Conservation (phyloP, 345 rosid species). For the Gossypium ekmanianum region DNA sequence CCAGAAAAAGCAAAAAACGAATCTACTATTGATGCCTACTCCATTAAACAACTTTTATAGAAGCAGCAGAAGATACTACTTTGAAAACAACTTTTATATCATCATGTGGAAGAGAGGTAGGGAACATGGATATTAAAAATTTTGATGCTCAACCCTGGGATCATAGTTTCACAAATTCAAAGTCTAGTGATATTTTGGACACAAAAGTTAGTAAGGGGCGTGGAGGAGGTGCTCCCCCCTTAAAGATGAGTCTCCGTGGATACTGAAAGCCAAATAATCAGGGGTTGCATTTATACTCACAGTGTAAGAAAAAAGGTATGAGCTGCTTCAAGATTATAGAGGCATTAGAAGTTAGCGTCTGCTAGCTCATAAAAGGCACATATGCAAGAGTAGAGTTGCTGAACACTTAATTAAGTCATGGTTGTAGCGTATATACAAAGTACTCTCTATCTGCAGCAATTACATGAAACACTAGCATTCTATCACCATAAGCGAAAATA, state of each 20-base stretch:
- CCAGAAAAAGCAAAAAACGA: neutral
- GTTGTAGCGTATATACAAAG: neutral
- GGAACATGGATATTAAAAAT: slow-evolving; percentile 6
- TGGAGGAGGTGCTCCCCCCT: slow-evolving; percentile 14
- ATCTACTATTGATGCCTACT: no score
- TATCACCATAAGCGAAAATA: neutral
- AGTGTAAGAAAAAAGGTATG: neutral
- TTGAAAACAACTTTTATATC: neutral
- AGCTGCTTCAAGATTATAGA: neutral
- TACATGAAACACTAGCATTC: neutral
- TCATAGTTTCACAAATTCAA: slow-evolving; percentile 2
- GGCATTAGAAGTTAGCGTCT: neutral
- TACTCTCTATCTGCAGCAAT: neutral
- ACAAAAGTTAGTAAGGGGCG: neutral
- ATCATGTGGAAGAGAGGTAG: slow-evolving; percentile 6
- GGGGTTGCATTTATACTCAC: slow-evolving; percentile 47
- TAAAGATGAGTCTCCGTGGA: slow-evolving; percentile 37
- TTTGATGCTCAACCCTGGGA: slow-evolving; percentile 1
- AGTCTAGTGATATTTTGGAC: slow-evolving; percentile 15
- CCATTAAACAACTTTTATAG: slow-evolving; percentile 27
- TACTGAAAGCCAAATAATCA: slow-evolving; percentile 60
- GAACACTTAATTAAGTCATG: no score
- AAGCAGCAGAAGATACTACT: slow-evolving; percentile 35
- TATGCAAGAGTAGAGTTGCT: neutral
- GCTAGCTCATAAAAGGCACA: no score